Evolutionary conservation across 129 eudicot species (phyloP), one percentile per base, ranked within the genome.

Genomic region (Arctium minus): DNA sequence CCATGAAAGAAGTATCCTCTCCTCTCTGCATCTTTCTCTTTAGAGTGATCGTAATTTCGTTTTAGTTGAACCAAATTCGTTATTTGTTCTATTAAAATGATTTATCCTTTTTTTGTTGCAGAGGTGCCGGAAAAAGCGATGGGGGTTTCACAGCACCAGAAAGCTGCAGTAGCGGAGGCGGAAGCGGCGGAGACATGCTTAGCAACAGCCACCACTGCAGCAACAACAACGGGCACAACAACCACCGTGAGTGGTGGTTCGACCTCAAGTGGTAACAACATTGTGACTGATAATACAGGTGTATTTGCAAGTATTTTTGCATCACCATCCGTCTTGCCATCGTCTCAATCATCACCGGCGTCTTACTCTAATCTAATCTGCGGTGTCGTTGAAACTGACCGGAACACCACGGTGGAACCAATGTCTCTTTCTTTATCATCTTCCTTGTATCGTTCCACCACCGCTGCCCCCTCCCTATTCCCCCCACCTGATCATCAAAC

Each of bases 371-470:
- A 77, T 67, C 18, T 90, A n/a, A 42, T 85, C 0, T 83, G 89
- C 70, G 83, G 85, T 40, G 85, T 87, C 1, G 13, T 85, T 15
- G 86, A 84, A 22, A 44, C 87, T 2, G 89, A 88, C 18, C 74
- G 77, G 4, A 72, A 67, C 75, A 6, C 88, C 17, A 15, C 86
- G 0, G 22, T 83, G 1, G 93, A 94, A 40, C 94, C 97, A 37
- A 84, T 90, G 83, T 86, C 98, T 0, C 92, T 90, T 33, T 91
- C 98, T 1, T 82, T 94, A 72, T 88, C 98, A 7, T 87, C 93
- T 0, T 93, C 97, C 4, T 72, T 93, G 3, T 91, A 87, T 27
- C 89, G 76, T 50, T 81, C 96, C 33, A 86, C 40, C 84, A 81
- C 80, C 37, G 18, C 89, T 40, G 31, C 92, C 38, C 40, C 92